Evolutionary conservation across 345 rosid species (phyloP).

Genomic region (Gossypium anomalum): DNA sequence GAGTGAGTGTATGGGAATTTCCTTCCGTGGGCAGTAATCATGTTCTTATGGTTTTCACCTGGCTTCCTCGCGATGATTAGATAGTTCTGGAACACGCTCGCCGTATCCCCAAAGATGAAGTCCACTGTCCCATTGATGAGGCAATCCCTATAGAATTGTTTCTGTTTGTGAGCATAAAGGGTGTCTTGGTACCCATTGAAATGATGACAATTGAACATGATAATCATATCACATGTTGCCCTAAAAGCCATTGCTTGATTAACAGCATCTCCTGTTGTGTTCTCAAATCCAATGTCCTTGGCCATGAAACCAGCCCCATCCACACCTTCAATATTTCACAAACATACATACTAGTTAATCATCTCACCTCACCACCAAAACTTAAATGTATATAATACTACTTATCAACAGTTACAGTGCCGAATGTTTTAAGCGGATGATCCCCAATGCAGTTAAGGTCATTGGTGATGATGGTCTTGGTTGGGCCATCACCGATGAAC

Average conservation of each 20-base stretch:
- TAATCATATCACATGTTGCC: conserved; percentile 40
- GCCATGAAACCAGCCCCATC: conserved; percentile 54
- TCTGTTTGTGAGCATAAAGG: conserved; percentile 51
- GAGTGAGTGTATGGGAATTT: conserved; percentile 21
- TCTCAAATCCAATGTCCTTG: conserved; percentile 63
- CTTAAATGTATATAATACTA: neutral
- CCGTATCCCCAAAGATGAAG: conserved; percentile 60
- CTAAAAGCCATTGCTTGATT: conserved; percentile 66
- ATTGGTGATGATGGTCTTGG: conserved; percentile 59
- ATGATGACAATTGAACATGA: conserved; percentile 49
- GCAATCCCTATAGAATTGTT: conserved; percentile 73
- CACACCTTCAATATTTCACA: conserved; percentile 30
- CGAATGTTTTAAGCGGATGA: conserved; percentile 39
- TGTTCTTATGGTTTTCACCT: conserved; percentile 18
- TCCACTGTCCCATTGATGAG: conserved; percentile 60
- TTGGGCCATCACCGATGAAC: conserved; percentile 74
- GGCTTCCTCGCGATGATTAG: conserved; percentile 32
- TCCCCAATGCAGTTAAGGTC: conserved; percentile 26
- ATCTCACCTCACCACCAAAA: no score
- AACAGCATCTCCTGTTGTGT: conserved; percentile 50
- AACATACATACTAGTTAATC: neutral
- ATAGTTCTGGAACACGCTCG: conserved; percentile 57
- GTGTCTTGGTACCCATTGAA: conserved; percentile 69
- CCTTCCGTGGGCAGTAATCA: conserved; percentile 67
- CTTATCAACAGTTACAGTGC: conserved; percentile 58